Evolutionary conservation across 768 basidiomycete species (phyloP).

Genomic region (Hericium rajendrae): DNA sequence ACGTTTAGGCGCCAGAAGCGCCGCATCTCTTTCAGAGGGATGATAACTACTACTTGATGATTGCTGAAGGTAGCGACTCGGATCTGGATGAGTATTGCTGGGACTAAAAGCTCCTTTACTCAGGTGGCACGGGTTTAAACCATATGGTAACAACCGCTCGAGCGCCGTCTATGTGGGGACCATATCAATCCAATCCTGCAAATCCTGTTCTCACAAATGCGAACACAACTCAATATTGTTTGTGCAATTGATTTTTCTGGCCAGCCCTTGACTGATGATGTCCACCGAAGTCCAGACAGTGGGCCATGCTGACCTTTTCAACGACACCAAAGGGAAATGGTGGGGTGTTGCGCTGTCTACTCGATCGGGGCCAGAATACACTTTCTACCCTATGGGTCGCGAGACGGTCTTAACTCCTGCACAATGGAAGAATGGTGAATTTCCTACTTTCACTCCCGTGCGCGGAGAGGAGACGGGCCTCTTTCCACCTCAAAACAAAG

Average conservation of each 20-base stretch:
- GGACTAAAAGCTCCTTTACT: neutral
- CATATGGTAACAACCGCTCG: constrained; percentile 21
- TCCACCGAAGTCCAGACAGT: constrained; percentile 24
- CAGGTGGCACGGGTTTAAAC: constrained; percentile 19
- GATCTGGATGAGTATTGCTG: neutral
- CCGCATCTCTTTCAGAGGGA: constrained; percentile 19
- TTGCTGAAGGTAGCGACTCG: constrained; percentile 23
- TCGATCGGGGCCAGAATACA: neutral
- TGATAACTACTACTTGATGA: constrained; percentile 25
- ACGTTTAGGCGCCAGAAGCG: constrained; percentile 16
- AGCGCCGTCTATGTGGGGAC: constrained; percentile 22
- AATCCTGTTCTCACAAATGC: constrained; percentile 22
- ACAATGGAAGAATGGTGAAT: constrained; percentile 21
- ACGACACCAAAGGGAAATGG: constrained; percentile 23
- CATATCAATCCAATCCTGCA: constrained; percentile 15
- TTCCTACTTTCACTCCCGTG: constrained; percentile 17
- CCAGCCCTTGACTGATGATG: neutral
- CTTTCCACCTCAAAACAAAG: neutral
- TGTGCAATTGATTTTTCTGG: neutral
- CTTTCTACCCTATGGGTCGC: constrained; percentile 21
- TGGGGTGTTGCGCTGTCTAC: constrained; percentile 20
- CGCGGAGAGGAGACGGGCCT: constrained; percentile 1
- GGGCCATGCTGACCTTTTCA: constrained; percentile 30
- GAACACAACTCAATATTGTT: constrained; percentile 9
- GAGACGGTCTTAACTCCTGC: constrained; percentile 28